Conservation (phyloP, 2,329 filamentous ascomycete genomes). For the Fusarium stilboides region DNA sequence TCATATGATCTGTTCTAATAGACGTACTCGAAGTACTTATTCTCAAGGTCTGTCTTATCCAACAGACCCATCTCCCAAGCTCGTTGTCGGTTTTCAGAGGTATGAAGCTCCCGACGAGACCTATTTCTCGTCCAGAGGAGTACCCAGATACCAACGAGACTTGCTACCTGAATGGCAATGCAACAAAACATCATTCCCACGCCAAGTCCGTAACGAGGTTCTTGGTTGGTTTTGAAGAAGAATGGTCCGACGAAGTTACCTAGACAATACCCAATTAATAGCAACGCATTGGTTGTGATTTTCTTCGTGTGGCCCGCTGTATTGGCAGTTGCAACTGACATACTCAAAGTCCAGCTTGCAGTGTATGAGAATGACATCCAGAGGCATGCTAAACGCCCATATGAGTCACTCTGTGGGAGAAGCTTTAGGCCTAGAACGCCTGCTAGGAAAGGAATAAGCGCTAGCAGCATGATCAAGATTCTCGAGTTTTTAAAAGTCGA, state of each 20-base stretch:
- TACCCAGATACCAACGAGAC: conserved; percentile 24
- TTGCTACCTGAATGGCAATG: conserved; percentile 24
- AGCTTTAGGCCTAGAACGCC: conserved; percentile 33
- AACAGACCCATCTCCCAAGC: conserved; percentile 30
- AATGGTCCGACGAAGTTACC: conserved; percentile 60
- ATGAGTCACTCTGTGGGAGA: conserved; percentile 26
- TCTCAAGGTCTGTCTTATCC: conserved; percentile 35
- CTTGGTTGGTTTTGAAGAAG: conserved; percentile 54
- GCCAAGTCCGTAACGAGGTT: conserved; percentile 30
- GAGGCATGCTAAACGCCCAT: conserved; percentile 45
- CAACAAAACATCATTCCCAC: conserved; percentile 44
- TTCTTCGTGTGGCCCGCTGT: conserved; percentile 58
- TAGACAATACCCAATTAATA: conserved; percentile 61
- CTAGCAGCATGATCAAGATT: conserved; percentile 34
- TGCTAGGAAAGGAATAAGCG: conserved; percentile 21
- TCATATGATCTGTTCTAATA: conserved; percentile 8
- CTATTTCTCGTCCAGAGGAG: conserved; percentile 30
- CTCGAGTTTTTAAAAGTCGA: conserved; percentile 17
- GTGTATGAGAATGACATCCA: conserved; percentile 51
- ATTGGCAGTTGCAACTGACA: conserved; percentile 44
- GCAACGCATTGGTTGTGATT: conserved; percentile 60
- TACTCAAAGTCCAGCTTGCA: conserved; percentile 48
- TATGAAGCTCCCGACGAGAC: conserved; percentile 12
- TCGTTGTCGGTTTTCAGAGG: conserved; percentile 1
- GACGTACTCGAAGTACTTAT: conserved; percentile 39